Evolutionary conservation across 768 basidiomycete genomes (phyloP).

Genomic region (Hygrocybe coccinea): DNA sequence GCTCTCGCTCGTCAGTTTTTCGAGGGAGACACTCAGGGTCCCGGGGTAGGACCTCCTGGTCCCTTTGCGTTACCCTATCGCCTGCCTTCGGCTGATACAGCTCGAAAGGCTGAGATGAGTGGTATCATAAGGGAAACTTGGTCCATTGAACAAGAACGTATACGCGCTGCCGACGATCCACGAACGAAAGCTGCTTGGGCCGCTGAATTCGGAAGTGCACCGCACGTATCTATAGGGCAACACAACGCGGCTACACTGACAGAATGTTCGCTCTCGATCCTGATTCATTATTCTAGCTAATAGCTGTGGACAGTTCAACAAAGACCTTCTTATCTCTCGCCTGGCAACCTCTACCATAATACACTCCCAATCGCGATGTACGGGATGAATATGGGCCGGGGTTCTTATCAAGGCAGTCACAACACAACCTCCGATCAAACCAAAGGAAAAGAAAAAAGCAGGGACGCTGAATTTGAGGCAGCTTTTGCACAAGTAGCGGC

Average conservation of each 20-base stretch:
- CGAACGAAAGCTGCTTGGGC: constrained; percentile 45
- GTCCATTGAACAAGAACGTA: constrained; percentile 44
- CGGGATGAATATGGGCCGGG: constrained; percentile 26
- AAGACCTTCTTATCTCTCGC: constrained; percentile 35
- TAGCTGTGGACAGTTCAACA: constrained; percentile 35
- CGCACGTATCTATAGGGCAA: constrained; percentile 23
- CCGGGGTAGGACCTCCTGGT: constrained; percentile 29
- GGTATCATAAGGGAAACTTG: constrained; percentile 47
- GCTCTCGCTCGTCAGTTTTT: constrained; percentile 81
- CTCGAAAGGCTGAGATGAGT: constrained; percentile 31
- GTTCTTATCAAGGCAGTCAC: constrained; percentile 19
- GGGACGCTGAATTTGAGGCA: constrained; percentile 79
- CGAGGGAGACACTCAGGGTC: constrained; percentile 38
- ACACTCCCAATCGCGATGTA: constrained; percentile 40
- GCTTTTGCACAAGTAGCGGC: constrained; percentile 67
- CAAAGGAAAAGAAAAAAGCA: constrained; percentile 60
- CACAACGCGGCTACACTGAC: constrained; percentile 26
- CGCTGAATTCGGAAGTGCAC: constrained; percentile 45
- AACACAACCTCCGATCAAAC: not conserved
- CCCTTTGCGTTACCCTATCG: constrained; percentile 31
- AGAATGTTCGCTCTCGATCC: constrained; percentile 36
- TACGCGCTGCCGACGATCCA: constrained; percentile 34
- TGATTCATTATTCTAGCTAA: not conserved
- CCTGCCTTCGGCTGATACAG: constrained; percentile 23
- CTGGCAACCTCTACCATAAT: constrained; percentile 32